Base-by-base conservation (phyloP, 2,329 filamentous ascomycete species). In the Aspergillus ustus region DNA sequence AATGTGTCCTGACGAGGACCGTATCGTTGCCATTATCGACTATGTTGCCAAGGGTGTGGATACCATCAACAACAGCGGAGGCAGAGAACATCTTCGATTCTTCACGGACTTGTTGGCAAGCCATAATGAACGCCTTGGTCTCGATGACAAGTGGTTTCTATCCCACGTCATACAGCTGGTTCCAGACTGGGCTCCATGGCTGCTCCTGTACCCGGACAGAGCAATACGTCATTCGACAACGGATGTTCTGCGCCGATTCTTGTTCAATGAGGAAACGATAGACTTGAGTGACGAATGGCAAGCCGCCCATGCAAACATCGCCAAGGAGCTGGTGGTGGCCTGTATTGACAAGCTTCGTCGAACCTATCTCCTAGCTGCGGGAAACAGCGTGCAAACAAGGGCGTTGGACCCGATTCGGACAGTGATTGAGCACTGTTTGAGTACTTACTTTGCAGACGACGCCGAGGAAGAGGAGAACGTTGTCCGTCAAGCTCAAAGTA, bases 21-120 rank as follows among this genome's bases (percentile, higher is more conserved):
- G 75, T 40, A 72, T 82, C 43, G 55, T 74, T 25, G 68, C 70
- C 25, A 64, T 83, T 44, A 74, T 81, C 46, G 74, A 77, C 49
- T 77, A 76, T 48, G 74, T 78, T 53, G 76, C 82, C 37, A 77
- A 79, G 53, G 80, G 82, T 22, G 75, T 84, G 17, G 78, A 81
- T 6, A 80, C 81, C 5, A 82, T 84, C 60, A 80, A 80, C 43
- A 74, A 77, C 28, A 78, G 78, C 57, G 83, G 81, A 37, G 81
- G 81, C 25, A 70, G 72, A 56, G 82, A 83, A 60, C 82, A 84
- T 67, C 72, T 83, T 15, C 73, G 75, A 2, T 84, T 84, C 66
- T 80, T 91, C 68, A 80, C 79, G 43, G 78, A 77, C 52, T 74
- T 89, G n/a, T 78, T 84, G 48, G 80, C 69, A n/a, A 58, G 74